Evolutionary conservation across 768 basidiomycete genomes (phyloP).

Genomic region (Mycena kentingensis): DNA sequence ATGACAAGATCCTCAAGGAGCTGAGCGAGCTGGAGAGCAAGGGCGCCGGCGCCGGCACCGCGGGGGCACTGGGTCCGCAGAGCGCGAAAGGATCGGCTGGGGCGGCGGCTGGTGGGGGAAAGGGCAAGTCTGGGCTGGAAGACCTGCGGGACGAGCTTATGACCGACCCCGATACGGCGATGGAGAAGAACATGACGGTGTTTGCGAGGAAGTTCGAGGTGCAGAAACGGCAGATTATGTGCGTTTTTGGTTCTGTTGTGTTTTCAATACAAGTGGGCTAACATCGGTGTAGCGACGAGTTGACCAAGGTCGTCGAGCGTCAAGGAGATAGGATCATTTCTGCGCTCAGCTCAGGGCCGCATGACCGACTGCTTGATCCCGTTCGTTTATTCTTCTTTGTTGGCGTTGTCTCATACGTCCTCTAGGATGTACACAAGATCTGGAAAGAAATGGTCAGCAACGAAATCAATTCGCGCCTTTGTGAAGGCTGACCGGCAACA

Average conservation of each 20-base stretch:
- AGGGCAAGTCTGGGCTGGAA: conserved; percentile 14
- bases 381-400: conserved; percentile 18
- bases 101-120: conserved; percentile 2
- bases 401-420: neutral
- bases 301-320: conserved; percentile 29
- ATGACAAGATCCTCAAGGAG: conserved; percentile 22
- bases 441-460: conserved; percentile 42
- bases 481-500: conserved; percentile 7
- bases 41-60: neutral
- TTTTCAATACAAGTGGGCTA: too few species aligned
- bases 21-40: conserved; percentile 20
- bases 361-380: conserved; percentile 36
- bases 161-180: conserved; percentile 29
- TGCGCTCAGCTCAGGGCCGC: conserved; percentile 34
- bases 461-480: neutral
- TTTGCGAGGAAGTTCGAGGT: conserved; percentile 39
- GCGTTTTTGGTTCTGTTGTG: too few species aligned
- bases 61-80: conserved; percentile 14
- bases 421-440: conserved; percentile 36
- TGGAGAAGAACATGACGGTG: conserved; percentile 31
- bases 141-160: conserved; percentile 26
- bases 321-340: conserved; percentile 37
- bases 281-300: conserved; percentile 31
- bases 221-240: conserved; percentile 32
- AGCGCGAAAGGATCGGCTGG: conserved; percentile 13